phyloP scores from a whole-genome alignment of 345 rosid genomes.

The Moricandia arvensis region DNA sequence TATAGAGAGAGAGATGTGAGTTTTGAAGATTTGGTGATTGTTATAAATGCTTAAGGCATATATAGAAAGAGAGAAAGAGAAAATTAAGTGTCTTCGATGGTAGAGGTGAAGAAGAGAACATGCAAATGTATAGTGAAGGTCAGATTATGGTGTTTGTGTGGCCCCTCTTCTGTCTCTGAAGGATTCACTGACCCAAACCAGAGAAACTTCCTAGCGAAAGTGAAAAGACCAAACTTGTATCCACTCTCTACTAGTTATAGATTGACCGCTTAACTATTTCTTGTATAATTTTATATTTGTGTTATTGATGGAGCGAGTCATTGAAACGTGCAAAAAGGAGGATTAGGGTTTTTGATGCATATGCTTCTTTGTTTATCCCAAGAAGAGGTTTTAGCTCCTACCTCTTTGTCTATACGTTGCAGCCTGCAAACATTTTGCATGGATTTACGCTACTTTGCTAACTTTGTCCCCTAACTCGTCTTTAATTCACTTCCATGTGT shows the following conservation, averaged over 20 bases:
- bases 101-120: constrained; percentile 42
- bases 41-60: background rate
- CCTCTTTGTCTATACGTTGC: constrained; percentile 35
- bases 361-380: constrained; percentile 40
- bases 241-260: constrained; percentile 36
- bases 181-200: constrained; percentile 36
- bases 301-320: constrained; percentile 13
- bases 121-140: constrained; percentile 52
- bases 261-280: constrained; percentile 16
- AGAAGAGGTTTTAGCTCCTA: constrained; percentile 13
- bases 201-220: constrained; percentile 30
- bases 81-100: background rate
- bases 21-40: constrained; percentile 26
- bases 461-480: constrained; percentile 33
- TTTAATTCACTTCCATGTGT: constrained; percentile 15
- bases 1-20: constrained; percentile 14
- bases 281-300: background rate
- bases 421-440: constrained; percentile 34
- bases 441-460: constrained; percentile 39
- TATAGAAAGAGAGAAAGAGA: too few species aligned
- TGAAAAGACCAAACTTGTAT: constrained; percentile 32
- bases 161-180: constrained; percentile 43
- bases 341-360: constrained; percentile 31
- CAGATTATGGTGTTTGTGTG: constrained; percentile 43
- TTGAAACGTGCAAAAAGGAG: constrained; percentile 20